These are phyloP conservation scores for Globisporangium paroecandrum DNA, from an alignment of 352 stramenopile species.

Conservation along the genomic window DNA sequence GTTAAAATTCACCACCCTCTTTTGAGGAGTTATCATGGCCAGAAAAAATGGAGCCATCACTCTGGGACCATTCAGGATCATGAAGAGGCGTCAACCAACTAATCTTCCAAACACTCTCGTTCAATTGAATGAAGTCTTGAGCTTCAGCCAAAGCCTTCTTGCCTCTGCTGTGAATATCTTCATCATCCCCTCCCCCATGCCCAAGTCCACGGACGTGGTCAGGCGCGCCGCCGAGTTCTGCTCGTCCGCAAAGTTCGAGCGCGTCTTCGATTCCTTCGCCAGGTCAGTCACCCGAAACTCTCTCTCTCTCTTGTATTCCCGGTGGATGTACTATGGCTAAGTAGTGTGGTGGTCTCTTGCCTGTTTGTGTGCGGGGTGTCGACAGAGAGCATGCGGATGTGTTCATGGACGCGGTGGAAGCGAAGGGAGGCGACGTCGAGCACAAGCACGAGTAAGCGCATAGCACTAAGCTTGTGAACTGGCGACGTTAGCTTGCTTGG, in stretches of 20 bases:
- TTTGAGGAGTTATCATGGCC: background rate
- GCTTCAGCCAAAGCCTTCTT: background rate
- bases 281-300: conserved; percentile 21
- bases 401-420: conserved; percentile 59
- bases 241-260: conserved; percentile 61
- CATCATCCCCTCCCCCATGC: background rate
- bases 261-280: conserved; percentile 66
- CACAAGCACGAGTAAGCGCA: conserved; percentile 68
- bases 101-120: too few relatives aligned
- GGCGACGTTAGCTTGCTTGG: background rate
- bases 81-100: background rate
- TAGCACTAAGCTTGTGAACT: background rate
- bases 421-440: conserved; percentile 57
- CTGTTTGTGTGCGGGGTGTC: background rate
- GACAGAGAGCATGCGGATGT: conserved; percentile 49
- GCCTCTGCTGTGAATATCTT: background rate
- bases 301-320: background rate
- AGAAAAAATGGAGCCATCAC: background rate
- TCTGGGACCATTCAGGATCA: background rate
- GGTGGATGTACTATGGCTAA: background rate
- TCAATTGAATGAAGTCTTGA: background rate
- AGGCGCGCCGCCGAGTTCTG: conserved; percentile 65
- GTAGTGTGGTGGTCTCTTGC: background rate
- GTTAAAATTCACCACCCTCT: background rate
- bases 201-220: conserved; percentile 32